These are phyloP conservation scores for Rhodotorula diobovata DNA, from an alignment of 768 basidiomycete species.

Conservation along the genomic window DNA sequence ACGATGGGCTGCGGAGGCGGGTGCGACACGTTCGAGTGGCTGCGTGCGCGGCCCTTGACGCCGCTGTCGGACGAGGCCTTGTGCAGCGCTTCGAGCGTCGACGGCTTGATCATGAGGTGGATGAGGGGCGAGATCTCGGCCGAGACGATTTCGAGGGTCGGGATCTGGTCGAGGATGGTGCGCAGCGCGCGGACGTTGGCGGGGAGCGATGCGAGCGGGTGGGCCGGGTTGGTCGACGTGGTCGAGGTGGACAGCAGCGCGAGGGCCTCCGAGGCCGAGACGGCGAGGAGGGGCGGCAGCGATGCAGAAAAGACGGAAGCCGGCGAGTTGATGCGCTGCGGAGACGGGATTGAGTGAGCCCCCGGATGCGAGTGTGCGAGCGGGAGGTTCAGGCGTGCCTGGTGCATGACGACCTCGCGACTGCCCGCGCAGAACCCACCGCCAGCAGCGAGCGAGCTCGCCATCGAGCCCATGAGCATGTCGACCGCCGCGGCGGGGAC, in stretches of 20 bases:
- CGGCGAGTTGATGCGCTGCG: constrained; percentile 86
- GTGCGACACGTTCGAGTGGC: constrained; percentile 53
- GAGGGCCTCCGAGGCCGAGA: constrained; percentile 80
- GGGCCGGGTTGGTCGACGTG: constrained; percentile 43
- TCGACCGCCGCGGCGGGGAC: constrained; percentile 71
- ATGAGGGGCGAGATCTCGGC: constrained; percentile 82
- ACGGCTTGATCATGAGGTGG: constrained; percentile 64
- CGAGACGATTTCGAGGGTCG: constrained; percentile 74
- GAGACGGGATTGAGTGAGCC: constrained; percentile 1
- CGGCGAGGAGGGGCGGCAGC: constrained; percentile 81
- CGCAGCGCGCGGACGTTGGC: constrained; percentile 76
- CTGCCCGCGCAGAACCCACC: constrained; percentile 97
- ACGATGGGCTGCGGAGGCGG: constrained; percentile 49
- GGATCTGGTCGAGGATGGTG: constrained; percentile 71
- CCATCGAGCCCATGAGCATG: constrained; percentile 86
- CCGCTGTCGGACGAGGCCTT: constrained; percentile 42
- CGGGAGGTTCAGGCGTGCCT: constrained; percentile 52
- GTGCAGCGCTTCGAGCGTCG: constrained; percentile 39
- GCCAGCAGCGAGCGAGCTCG: constrained; percentile 71
- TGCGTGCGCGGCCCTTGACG: constrained; percentile 41
- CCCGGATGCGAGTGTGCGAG: no score
- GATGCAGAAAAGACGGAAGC: constrained; percentile 95
- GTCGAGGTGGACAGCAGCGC: constrained; percentile 70
- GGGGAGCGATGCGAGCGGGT: constrained; percentile 65
- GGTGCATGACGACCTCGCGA: constrained; percentile 74